Conservation (phyloP, 768 basidiomycete species). For the Coprinopsis sp. region DNA sequence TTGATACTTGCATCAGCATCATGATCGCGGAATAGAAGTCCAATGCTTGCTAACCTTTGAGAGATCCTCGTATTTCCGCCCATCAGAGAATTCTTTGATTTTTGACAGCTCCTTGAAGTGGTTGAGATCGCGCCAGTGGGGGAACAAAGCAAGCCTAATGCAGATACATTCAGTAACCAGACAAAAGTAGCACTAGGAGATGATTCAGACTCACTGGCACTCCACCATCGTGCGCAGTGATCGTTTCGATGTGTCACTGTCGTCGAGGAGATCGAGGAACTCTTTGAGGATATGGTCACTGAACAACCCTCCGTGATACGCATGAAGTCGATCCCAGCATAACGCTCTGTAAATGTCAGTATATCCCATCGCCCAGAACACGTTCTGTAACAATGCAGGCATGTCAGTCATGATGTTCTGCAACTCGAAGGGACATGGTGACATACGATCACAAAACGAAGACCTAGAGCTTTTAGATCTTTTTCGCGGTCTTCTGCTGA, state of each 20-base stretch:
- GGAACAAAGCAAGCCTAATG: too few species aligned
- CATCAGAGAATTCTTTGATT: slow-evolving; percentile 27
- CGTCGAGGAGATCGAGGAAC: slow-evolving; percentile 3
- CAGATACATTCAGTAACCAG: too few species aligned
- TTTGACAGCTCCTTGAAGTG: slow-evolving; percentile 24
- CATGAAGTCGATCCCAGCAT: slow-evolving; percentile 38
- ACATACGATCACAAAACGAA: slow-evolving; percentile 20
- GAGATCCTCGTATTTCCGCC: slow-evolving; percentile 27
- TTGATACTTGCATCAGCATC: not conserved
- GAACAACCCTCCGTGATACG: slow-evolving; percentile 27
- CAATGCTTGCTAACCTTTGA: slow-evolving; percentile 21
- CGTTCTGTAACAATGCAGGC: slow-evolving; percentile 26
- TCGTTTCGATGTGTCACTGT: not conserved
- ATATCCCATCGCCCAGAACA: slow-evolving; percentile 32
- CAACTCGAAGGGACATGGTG: slow-evolving; percentile 22
- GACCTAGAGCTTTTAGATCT: slow-evolving; percentile 9
- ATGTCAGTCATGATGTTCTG: not conserved
- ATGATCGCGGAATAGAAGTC: not conserved
- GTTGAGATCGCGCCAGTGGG: slow-evolving; percentile 26
- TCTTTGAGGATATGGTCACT: slow-evolving; percentile 27
- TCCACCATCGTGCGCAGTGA: not conserved
- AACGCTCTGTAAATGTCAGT: slow-evolving; percentile 30
- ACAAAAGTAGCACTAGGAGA: too few species aligned
- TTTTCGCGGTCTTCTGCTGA: slow-evolving; percentile 12
- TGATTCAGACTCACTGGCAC: slow-evolving; percentile 2